Base-by-base conservation (phyloP, 768 basidiomycete genomes). In the Kwoniella shandongensis region DNA sequence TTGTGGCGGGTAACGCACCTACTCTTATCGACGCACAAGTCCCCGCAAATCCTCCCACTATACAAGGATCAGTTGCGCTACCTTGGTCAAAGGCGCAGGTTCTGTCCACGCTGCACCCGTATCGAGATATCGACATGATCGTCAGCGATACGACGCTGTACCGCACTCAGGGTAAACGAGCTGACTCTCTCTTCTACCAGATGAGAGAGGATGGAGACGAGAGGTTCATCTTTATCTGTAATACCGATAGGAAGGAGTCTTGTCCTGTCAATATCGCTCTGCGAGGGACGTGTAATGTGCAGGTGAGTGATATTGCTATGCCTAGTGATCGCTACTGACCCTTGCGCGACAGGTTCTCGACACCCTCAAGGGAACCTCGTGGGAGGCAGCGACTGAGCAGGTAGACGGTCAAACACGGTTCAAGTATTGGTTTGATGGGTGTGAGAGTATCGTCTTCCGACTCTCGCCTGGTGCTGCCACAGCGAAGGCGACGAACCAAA, bases 221-320 rank as follows among this genome's bases (percentile, higher is more conserved):
- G 7, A 42, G 48, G n/a, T 65, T 51, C 39, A 46, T 70, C 8
- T 70, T 70, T 48, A 63, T 70, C 20, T 66, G 61, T 42, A 66
- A 67, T 26, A 61, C 53, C 25, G 62, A 64, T 45, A 59, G 65
- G 4, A 62, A 59, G 30, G 60, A 66, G 36, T 44, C 62, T 4
- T 50, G 46, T 32, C 54, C 62, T 15, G 49, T 55, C 10, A 32
- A 23, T 2, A 22, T 69, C 13, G 29, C 42, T n/a, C 25, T 65
- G 2, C 44, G 44, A 27, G 67, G 67, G 18, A 29, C 38, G 30
- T 66, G 57, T 51, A 35, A 36, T n/a, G 61, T 62, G 2, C 29
- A 57, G 45, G 54, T 55, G 26, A 47, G 54, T 54, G 12, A 29
- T n/a, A 5, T 20, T 44, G 42, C 7, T 32, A 6, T 32, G 13